These are phyloP conservation scores for Coniochaeta ligniaria DNA, from an alignment of 2,329 filamentous ascomycete species.

Conservation along the genomic window DNA sequence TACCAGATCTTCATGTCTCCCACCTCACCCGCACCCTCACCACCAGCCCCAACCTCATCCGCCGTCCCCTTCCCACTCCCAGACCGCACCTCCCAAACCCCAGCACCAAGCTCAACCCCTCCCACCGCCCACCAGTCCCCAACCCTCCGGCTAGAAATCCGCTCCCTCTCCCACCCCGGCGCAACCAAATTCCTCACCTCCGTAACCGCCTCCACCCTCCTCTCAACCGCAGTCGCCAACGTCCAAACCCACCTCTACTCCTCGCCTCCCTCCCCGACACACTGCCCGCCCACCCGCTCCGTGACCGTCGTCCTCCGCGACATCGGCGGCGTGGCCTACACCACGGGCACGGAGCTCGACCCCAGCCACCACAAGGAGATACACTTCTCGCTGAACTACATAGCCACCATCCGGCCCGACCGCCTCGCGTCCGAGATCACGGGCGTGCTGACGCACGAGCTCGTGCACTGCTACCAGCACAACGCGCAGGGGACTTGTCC, in stretches of 20 bases:
- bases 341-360: constrained; percentile 72
- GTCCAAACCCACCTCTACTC: constrained; percentile 70
- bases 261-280: constrained; percentile 31
- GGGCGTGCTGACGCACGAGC: constrained; percentile 84
- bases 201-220: constrained; percentile 53
- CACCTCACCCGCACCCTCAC: background rate
- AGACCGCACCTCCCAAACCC: constrained; percentile 10
- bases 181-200: constrained; percentile 59
- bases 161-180: constrained; percentile 53
- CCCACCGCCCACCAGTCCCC: constrained; percentile 18
- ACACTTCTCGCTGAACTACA: constrained; percentile 75
- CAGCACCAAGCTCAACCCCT: background rate
- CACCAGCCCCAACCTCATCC: background rate
- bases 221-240: constrained; percentile 55
- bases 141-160: constrained; percentile 52
- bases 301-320: constrained; percentile 75
- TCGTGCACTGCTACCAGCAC: constrained; percentile 92
- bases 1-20: constrained; percentile 11
- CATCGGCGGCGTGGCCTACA: constrained; percentile 85
- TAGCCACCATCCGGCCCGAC: constrained; percentile 39
- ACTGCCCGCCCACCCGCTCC: constrained; percentile 63
- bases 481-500: constrained; percentile 56
- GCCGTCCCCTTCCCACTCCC: background rate
- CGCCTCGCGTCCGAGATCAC: constrained; percentile 56
- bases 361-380: constrained; percentile 80